These are phyloP conservation scores for Purshia tridentata DNA, from an alignment of 306 rosid genomes.

Conservation along the genomic window DNA sequence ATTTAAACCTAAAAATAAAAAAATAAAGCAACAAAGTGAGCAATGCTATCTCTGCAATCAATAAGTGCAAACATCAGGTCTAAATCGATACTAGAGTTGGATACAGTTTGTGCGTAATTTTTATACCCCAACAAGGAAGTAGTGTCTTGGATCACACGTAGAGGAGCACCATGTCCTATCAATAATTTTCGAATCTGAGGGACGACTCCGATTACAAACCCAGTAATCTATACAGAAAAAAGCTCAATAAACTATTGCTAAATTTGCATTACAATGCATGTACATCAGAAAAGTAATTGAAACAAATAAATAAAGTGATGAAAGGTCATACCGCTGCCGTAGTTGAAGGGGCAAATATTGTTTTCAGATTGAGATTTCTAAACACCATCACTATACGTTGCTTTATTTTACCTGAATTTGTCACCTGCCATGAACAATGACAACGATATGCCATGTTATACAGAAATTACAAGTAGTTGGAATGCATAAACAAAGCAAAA, in stretches of 20 bases:
- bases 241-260: not conserved
- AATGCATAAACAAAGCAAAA: not conserved
- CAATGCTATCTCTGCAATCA: no score
- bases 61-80: not conserved
- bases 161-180: conserved; percentile 70
- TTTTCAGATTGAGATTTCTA: conserved; percentile 45
- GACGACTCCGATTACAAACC: conserved; percentile 59
- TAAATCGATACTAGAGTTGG: not conserved
- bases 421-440: conserved; percentile 34
- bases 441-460: not conserved
- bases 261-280: not conserved
- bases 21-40: no score
- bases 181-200: conserved; percentile 42
- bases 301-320: not conserved
- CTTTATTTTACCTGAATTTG: conserved; percentile 34
- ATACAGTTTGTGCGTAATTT: conserved; percentile 2
- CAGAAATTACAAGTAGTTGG: not conserved
- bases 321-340: conserved; percentile 60
- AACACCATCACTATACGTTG: conserved; percentile 23
- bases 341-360: conserved; percentile 76
- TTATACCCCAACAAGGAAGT: conserved; percentile 65
- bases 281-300: not conserved
- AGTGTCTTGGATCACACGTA: conserved; percentile 65
- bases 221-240: conserved; percentile 45
- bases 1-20: no score